Base-by-base conservation (phyloP, 352 stramenopile species). In the Globisporangium echinulatum region DNA sequence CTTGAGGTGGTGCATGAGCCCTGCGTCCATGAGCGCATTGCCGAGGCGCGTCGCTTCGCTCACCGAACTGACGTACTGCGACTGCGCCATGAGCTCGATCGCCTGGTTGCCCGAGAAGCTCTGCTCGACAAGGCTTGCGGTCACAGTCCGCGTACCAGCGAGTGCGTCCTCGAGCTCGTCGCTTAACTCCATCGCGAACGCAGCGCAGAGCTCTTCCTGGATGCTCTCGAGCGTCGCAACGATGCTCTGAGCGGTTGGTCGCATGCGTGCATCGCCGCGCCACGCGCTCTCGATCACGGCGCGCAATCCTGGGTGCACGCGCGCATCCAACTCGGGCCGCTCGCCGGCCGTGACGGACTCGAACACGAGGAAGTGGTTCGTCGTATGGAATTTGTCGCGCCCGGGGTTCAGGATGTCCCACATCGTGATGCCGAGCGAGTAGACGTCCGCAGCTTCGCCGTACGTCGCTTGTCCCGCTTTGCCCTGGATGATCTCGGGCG, bases 401-500 rank as follows among this genome's bases (percentile, higher is more conserved):
- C 74, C 68, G 0, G 78, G 78, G 56, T 88, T 70, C 42, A 86
- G 50, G 4, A 92, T 76, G 43, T 92, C 79, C 82, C 82, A 92
- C 56, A 92, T 72, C 6, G 79, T 89, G 49, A 92, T 82, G 38
- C 61, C 82, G 49, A 92, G 62, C n/a, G 75, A 79, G 58, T 87
- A 92, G 7, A 92, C 69, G 54, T 92, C 83, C 5, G 82, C 80
- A 3, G 74, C 74, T 59, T 91, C 79, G 1, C 69, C 75, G 58
- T 92, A 92, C 7, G 59, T 63, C 19, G 72, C 76, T 17, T 76
- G 53, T 9, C 76, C 78, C 36, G 68, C 74, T 4, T 75, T 66
- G 25, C 75, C 77, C 44, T 85, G 81, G 58, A 92, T 87, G n/a
- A 92, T 64, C 58, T 92, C 82, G 0, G 82, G 82, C 11, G 82